A percentile compares a stretch with the other conserved stretches of the same genome.
These are phyloP conservation scores for Helianthus annuus DNA, from an alignment of 129 eudicot species.

Conservation along the genomic window HanXRQr2.0-SUNRISE NC_035448.2:143512013-143512512, in stretches of 20 bases:
- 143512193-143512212: constrained; percentile 95
- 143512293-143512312: constrained; percentile 47
- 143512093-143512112: constrained; percentile 98
- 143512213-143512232: constrained; percentile 90
- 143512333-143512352: constrained; percentile 66
- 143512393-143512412: constrained; percentile 93
- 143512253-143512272: constrained; percentile 54
- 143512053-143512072: constrained; percentile 97
- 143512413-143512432: constrained; percentile 99
- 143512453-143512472: constrained; percentile 83
- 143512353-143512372: constrained; percentile 98
- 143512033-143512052: constrained; percentile 11
- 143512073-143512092: constrained; percentile 98
- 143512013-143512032: constrained; percentile 7
- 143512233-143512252: constrained; percentile 85
- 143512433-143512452: constrained; percentile 86
- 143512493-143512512: constrained; percentile 85
- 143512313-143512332: constrained; percentile 56
- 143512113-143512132: constrained; percentile 99
- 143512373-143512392: constrained; percentile 96
- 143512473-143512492: constrained; percentile 82
- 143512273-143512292: constrained; percentile 35
- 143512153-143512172: constrained; percentile 93
- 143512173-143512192: constrained; percentile 87
- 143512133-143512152: constrained; percentile 86